phyloP scores from a whole-genome alignment of 768 basidiomycete genomes.

The Mrakia frigida region DNA sequence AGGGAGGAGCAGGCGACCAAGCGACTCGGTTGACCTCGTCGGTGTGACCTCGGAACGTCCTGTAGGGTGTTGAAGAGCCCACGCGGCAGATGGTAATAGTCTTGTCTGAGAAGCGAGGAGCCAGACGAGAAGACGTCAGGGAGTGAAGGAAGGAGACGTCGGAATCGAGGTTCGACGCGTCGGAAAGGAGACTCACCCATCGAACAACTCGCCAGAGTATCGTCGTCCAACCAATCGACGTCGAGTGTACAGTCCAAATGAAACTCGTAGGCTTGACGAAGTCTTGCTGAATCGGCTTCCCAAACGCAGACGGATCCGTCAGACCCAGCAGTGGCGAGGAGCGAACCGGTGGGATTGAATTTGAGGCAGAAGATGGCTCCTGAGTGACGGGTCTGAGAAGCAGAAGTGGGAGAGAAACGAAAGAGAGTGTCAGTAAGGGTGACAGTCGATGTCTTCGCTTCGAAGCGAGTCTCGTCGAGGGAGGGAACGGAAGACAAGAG shows the following conservation, averaged over 20 bases:
- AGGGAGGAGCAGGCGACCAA: constrained; percentile 39
- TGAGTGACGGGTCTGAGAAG: constrained; percentile 25
- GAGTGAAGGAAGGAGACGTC: not conserved
- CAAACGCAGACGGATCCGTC: constrained; percentile 74
- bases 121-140: not conserved
- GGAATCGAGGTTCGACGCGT: not conserved
- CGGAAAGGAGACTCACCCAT: not conserved
- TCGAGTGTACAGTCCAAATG: constrained; percentile 30
- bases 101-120: constrained; percentile 17
- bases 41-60: constrained; percentile 63
- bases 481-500: not conserved
- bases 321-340: constrained; percentile 69
- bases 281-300: constrained; percentile 60
- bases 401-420: not conserved
- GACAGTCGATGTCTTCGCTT: too few species aligned
- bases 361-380: constrained; percentile 56
- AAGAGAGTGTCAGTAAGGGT: constrained; percentile 35
- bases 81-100: constrained; percentile 31
- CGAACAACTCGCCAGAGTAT: constrained; percentile 28
- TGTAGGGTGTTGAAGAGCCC: constrained; percentile 52
- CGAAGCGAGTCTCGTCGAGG: not conserved
- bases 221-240: constrained; percentile 31
- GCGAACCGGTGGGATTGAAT: constrained; percentile 68
- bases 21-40: constrained; percentile 75
- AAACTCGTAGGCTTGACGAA: constrained; percentile 47